A percentile compares a stretch with the other conserved stretches of the same genome.
phyloP scores from a whole-genome alignment of 352 stramenopile genomes.

The Thalassiosira hispida region DNA sequence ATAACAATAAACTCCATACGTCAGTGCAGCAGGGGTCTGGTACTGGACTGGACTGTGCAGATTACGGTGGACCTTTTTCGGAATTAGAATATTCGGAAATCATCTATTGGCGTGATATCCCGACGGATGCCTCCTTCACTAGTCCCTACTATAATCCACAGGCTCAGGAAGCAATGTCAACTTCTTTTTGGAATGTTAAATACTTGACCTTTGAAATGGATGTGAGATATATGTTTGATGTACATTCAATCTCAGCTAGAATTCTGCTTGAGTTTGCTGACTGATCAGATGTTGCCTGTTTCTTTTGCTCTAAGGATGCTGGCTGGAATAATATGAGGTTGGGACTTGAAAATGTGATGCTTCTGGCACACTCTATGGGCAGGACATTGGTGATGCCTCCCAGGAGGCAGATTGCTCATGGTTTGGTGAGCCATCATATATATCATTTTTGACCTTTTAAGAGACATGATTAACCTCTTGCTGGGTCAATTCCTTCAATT shows the following conservation, averaged over 20 bases:
- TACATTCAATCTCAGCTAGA: neutral
- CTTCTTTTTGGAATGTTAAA: slow-evolving; percentile 26
- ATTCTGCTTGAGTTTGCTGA: slow-evolving; percentile 7
- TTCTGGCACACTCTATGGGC: slow-evolving; percentile 79
- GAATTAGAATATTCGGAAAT: slow-evolving; percentile 42
- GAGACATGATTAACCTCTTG: neutral
- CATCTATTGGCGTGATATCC: slow-evolving; percentile 52
- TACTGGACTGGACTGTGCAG: slow-evolving; percentile 30
- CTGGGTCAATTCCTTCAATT: too few relatives aligned
- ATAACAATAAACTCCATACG: slow-evolving; percentile 11
- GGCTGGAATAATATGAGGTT: slow-evolving; percentile 88
- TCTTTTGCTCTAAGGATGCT: slow-evolving; percentile 33
- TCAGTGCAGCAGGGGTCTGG: neutral
- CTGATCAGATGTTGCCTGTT: neutral
- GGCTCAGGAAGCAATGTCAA: slow-evolving; percentile 19
- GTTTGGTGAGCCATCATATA: slow-evolving; percentile 19
- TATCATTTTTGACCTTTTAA: neutral
- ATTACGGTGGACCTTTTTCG: slow-evolving; percentile 32
- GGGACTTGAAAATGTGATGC: slow-evolving; percentile 78
- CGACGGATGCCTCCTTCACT: slow-evolving; percentile 32
- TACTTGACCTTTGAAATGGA: slow-evolving; percentile 88
- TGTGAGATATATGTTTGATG: slow-evolving; percentile 14
- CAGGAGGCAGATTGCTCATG: slow-evolving; percentile 69
- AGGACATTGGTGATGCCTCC: slow-evolving; percentile 85
- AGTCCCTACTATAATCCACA: slow-evolving; percentile 38